Evolutionary conservation across 1,284 basidiomycete genomes (phyloP).

Genomic region (Phylloboletellus chloephorus): DNA sequence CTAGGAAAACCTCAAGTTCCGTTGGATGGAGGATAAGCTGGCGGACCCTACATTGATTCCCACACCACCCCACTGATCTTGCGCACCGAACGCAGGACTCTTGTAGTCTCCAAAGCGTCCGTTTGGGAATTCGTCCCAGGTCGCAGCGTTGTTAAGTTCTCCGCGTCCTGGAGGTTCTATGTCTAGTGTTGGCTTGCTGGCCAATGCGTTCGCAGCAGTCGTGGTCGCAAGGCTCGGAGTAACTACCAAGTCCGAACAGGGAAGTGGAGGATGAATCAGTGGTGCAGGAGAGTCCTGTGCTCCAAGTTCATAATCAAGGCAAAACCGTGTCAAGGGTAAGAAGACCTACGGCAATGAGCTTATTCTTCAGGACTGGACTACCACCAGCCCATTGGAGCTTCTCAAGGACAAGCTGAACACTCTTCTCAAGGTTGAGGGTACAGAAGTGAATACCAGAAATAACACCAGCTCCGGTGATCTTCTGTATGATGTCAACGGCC

Average conservation of each 20-base stretch:
- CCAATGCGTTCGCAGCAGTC: constrained; percentile 55
- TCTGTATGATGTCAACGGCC: constrained; percentile 70
- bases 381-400: constrained; percentile 63
- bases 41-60: constrained; percentile 44
- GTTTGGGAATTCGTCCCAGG: constrained; percentile 99
- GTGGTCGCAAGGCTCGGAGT: constrained; percentile 43
- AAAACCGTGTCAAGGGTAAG: constrained; percentile 10
- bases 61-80: constrained; percentile 67
- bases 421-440: constrained; percentile 97
- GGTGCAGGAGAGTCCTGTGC: constrained; percentile 38
- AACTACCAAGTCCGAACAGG: constrained; percentile 44
- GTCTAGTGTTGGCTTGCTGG: constrained; percentile 41
- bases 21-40: not conserved
- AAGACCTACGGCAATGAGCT: constrained; percentile 59
- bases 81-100: constrained; percentile 89
- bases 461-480: constrained; percentile 45
- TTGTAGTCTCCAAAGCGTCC: constrained; percentile 98
- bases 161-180: constrained; percentile 57
- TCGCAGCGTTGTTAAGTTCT: constrained; percentile 67
- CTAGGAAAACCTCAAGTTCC: constrained; percentile 32
- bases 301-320: constrained; percentile 7
- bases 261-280: constrained; percentile 20
- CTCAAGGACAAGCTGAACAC: constrained; percentile 85
- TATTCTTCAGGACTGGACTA: constrained; percentile 46
- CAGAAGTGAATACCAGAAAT: constrained; percentile 91